Conservation (phyloP, 2,329 filamentous ascomycete genomes). For the Didymella pomorum region DNA sequence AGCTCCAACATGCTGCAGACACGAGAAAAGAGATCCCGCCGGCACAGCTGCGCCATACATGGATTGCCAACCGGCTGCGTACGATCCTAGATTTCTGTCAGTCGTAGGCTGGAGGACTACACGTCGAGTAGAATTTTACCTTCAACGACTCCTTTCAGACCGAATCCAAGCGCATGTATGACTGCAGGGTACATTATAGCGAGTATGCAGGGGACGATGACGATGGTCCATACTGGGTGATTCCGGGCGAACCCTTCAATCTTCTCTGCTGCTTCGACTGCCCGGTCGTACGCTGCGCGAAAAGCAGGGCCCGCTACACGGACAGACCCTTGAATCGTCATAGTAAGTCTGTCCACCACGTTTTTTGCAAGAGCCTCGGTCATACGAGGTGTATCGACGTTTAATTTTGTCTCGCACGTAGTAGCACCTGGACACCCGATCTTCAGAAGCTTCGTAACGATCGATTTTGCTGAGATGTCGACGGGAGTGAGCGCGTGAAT, state of each 20-base stretch:
- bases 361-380: neutral
- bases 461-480: neutral
- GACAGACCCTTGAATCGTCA: neutral
- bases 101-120: neutral
- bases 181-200: neutral
- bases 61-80: neutral
- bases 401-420: neutral
- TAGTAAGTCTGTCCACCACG: neutral
- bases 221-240: neutral
- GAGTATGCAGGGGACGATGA: neutral
- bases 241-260: neutral
- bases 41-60: neutral
- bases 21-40: neutral
- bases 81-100: neutral
- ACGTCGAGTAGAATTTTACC: neutral
- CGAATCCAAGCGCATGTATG: neutral
- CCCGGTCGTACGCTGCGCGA: neutral
- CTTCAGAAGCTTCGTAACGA: neutral
- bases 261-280: neutral
- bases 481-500: neutral
- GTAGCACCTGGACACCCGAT: neutral
- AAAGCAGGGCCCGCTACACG: neutral
- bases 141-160: neutral
- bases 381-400: neutral
- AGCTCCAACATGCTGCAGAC: neutral